A percentile compares a stretch with the other conserved stretches of the same genome.
These are phyloP conservation scores for Acanthamoeba healyi DNA, from an alignment of 208 protist species.

Conservation along the genomic window DNA sequence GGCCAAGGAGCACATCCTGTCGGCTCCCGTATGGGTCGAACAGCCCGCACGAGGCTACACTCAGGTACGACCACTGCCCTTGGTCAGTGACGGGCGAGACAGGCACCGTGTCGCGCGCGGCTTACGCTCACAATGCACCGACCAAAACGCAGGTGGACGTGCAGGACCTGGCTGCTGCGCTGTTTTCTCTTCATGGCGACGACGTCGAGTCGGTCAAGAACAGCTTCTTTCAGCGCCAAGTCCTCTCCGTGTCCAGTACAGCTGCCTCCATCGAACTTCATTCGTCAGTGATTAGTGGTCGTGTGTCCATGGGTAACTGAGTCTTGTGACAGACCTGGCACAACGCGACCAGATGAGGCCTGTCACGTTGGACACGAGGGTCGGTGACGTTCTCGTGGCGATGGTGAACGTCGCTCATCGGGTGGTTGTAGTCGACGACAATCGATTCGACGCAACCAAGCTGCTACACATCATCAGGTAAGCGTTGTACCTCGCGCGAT, in stretches of 20 bases:
- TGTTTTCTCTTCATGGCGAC: conserved; percentile 56
- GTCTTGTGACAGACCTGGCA: conserved; percentile 47
- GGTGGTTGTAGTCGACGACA: conserved; percentile 67
- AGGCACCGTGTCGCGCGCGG: too few relatives aligned
- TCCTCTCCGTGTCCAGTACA: conserved; percentile 55
- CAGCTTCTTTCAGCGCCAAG: conserved; percentile 58
- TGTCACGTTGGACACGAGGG: conserved; percentile 35
- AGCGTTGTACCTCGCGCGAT: too few relatives aligned
- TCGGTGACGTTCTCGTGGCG: conserved; percentile 28
- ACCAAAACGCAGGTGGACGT: conserved; percentile 21
- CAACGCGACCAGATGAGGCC: conserved; percentile 35
- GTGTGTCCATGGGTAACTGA: not conserved
- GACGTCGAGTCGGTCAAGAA: conserved; percentile 26
- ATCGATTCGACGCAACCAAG: not conserved
- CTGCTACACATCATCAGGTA: conserved; percentile 63
- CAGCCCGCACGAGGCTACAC: conserved; percentile 66
- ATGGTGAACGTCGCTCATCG: conserved; percentile 58
- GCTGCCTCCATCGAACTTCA: not conserved
- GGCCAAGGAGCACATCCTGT: conserved; percentile 43
- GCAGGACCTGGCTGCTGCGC: conserved; percentile 44
- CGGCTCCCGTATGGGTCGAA: conserved; percentile 70
- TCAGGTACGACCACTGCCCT: not conserved
- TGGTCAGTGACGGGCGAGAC: too few relatives aligned
- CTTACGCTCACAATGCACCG: too few relatives aligned
- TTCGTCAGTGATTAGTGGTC: not conserved